These are phyloP conservation scores for Plenodomus biglobosus DNA, from an alignment of 2,329 filamentous ascomycete genomes.

Conservation along the genomic window DNA sequence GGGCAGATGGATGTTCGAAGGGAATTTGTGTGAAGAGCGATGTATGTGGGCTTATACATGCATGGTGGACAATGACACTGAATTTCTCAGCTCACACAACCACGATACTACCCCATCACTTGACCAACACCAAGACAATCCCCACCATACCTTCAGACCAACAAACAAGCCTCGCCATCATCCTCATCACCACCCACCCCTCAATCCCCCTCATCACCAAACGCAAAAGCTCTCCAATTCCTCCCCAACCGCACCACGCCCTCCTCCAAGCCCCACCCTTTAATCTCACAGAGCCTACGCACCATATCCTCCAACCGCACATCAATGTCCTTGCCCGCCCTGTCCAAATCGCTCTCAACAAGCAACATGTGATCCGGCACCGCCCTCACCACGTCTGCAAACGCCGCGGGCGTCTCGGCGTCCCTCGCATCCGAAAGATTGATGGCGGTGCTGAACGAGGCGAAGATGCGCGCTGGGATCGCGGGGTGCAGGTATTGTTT, in stretches of 20 bases:
- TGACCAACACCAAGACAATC: no score
- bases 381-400: conserved; percentile 66
- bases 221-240: conserved; percentile 80
- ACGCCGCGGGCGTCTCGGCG: conserved; percentile 54
- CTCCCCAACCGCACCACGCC: conserved; percentile 67
- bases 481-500: conserved; percentile 74
- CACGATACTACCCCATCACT: no score
- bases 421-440: conserved; percentile 64
- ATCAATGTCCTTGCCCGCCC: conserved; percentile 81
- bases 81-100: no score
- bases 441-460: conserved; percentile 83
- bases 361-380: conserved; percentile 79
- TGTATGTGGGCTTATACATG: no score
- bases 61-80: no score
- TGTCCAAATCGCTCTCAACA: conserved; percentile 87
- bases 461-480: conserved; percentile 76
- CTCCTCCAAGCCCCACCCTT: conserved; percentile 73
- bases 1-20: no score
- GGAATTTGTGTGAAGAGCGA: no score
- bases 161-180: neutral
- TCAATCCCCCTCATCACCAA: conserved; percentile 50
- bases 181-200: neutral
- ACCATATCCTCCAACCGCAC: conserved; percentile 71
- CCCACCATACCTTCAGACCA: neutral
- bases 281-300: conserved; percentile 73